phyloP scores from a whole-genome alignment of 768 basidiomycete genomes.

The Pulveroboletus ravenelii region DNA sequence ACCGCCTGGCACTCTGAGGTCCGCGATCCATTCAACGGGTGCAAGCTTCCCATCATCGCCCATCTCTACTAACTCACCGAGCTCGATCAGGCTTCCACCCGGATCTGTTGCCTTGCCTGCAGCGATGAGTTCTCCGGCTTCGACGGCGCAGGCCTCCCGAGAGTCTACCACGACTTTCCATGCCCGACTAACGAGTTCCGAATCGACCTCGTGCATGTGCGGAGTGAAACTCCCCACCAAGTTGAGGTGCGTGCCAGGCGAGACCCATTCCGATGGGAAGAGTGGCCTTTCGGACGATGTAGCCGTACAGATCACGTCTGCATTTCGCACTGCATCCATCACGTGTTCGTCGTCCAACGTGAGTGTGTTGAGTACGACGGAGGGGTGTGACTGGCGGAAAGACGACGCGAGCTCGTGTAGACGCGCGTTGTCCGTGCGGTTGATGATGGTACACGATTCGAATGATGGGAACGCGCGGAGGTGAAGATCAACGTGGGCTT shows the following conservation, averaged over 20 bases:
- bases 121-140: slow-evolving; percentile 80
- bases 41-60: slow-evolving; percentile 4
- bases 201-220: slow-evolving; percentile 73
- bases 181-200: slow-evolving; percentile 51
- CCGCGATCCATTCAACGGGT: slow-evolving; percentile 10
- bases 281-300: slow-evolving; percentile 69
- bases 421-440: slow-evolving; percentile 52
- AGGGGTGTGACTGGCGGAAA: slow-evolving; percentile 29
- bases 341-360: slow-evolving; percentile 7
- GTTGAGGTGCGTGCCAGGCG: slow-evolving; percentile 61
- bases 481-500: slow-evolving; percentile 60
- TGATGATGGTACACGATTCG: slow-evolving; percentile 52
- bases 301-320: slow-evolving; percentile 61
- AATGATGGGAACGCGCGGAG: slow-evolving; percentile 55
- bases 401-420: slow-evolving; percentile 33
- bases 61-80: slow-evolving; percentile 55
- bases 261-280: slow-evolving; percentile 63
- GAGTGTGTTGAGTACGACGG: slow-evolving; percentile 12
- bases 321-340: slow-evolving; percentile 10
- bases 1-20: slow-evolving; percentile 32
- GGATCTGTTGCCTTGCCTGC: slow-evolving; percentile 37
- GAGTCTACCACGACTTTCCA: slow-evolving; percentile 70
- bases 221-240: slow-evolving; percentile 82
- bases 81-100: slow-evolving; percentile 48
- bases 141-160: slow-evolving; percentile 57